Conservation (phyloP, 2,329 filamentous ascomycete species). For the Diplodia intermedia region DNA sequence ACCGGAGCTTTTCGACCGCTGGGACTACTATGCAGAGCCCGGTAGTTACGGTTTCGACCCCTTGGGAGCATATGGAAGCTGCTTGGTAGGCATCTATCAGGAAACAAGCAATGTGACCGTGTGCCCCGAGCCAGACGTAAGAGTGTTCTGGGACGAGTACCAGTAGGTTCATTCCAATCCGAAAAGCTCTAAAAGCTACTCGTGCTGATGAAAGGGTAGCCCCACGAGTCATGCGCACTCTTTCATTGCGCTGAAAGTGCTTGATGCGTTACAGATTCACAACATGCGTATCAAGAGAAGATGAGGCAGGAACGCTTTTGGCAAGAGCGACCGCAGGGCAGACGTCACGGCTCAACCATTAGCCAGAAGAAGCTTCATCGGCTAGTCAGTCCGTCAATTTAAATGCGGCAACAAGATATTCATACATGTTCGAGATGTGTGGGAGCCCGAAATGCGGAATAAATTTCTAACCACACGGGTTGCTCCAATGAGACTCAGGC, state of each 20-base stretch:
- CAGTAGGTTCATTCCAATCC: not conserved
- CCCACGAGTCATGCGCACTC: not conserved
- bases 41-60: not conserved
- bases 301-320: too few species aligned
- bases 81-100: constrained; percentile 1
- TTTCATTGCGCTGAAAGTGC: not conserved
- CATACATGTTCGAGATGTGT: not conserved
- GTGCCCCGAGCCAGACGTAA: not conserved
- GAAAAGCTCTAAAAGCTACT: not conserved
- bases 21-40: constrained; percentile 3
- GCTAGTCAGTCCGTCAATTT: too few species aligned
- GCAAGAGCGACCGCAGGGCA: too few species aligned
- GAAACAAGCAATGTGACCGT: not conserved
- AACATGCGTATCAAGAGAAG: not conserved
- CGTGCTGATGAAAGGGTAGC: not conserved
- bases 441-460: too few species aligned
- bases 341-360: too few species aligned
- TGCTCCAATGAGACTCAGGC: not conserved
- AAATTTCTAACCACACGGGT: not conserved
- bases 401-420: not conserved
- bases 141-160: constrained; percentile 4
- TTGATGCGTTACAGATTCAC: not conserved
- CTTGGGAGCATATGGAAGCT: constrained; percentile 1
- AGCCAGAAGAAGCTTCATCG: too few species aligned
- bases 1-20: not conserved